Evolutionary conservation across 441 rosid genomes (phyloP), one percentile per base, ranked within the genome.

Genomic region (Populus hybrid): DNA sequence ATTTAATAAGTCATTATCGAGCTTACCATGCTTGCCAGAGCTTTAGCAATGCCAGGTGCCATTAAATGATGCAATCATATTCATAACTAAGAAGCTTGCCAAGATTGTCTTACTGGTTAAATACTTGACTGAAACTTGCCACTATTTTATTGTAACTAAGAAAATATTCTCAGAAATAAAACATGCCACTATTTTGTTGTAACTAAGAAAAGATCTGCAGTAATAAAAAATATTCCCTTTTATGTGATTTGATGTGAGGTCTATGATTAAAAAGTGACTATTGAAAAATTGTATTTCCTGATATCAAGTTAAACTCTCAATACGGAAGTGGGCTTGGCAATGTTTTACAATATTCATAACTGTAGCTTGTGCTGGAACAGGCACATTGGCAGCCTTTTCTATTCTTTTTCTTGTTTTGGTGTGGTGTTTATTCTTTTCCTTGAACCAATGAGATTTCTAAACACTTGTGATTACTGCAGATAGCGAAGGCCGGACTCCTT

Each of bases 401-500:
- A n/a, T n/a, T n/a, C n/a, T n/a, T n/a, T n/a, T n/a, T n/a, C n/a
- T n/a, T n/a, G n/a, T n/a, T n/a, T n/a, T n/a, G n/a, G n/a, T n/a
- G 34, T 63, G 20, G 6, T 35, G 8, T 50, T 46, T 50, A 1
- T 50, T 50, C 57, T 14, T 50, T 50, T 50, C 57, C 57, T 1
- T 50, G 57, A 14, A 50, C 57, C 57, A 30, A 5, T 59, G 50
- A 70, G 67, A 67, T 61, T 57, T 54, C 77, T 76, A 75, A 83
- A 36, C 23, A 10, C 35, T 67, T 74, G 10, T 76, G 76, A 83
- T 85, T 70, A 74, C 79, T 87, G 74, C 91, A 94, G 99, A 95
- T 78, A 89, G 99, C 79, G 97, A 95, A 85, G 95, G 98, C 59
- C 91, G 93, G 74, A 91, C 94, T 30, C 94, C 99, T 4, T 85